Evolutionary conservation across 1,284 basidiomycete species (phyloP).

Genomic region (Earliella scabrosa): DNA sequence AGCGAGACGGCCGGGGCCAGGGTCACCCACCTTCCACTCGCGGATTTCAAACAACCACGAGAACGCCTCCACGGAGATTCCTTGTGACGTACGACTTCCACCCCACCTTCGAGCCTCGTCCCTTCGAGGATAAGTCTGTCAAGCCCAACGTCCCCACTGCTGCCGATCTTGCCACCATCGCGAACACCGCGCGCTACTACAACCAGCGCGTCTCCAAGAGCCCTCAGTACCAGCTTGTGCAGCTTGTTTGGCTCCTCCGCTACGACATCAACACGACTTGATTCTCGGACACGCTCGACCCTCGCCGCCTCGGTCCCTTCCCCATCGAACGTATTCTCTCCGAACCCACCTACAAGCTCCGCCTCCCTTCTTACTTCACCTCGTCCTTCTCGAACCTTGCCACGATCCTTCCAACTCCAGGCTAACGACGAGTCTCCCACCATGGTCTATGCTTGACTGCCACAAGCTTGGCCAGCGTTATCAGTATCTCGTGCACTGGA

Average conservation of each 20-base stretch:
- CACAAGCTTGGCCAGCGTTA: conserved; percentile 35
- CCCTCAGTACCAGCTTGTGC: conserved; percentile 35
- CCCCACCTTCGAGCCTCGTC: conserved; percentile 30
- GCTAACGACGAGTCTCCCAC: conserved; percentile 21
- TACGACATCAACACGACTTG: conserved; percentile 41
- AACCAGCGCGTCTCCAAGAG: conserved; percentile 24
- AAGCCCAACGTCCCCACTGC: too few species aligned
- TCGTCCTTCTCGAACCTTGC: conserved; percentile 43
- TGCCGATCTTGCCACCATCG: conserved; percentile 21
- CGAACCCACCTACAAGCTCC: conserved; percentile 34
- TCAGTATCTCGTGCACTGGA: conserved; percentile 37
- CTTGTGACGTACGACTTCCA: conserved; percentile 42
- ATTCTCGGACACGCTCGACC: conserved; percentile 45
- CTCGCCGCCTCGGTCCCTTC: conserved; percentile 43
- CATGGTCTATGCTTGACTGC: conserved; percentile 32
- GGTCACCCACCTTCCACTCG: conserved; percentile 44
- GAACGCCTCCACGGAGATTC: conserved; percentile 40
- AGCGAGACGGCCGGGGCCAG: conserved; percentile 54
- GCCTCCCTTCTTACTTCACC: conserved; percentile 40
- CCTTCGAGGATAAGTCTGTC: conserved; percentile 24
- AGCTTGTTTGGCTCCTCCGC: conserved; percentile 40
- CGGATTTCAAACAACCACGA: conserved; percentile 41
- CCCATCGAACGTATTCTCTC: conserved; percentile 30
- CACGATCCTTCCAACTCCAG: conserved; percentile 30
- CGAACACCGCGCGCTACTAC: conserved; percentile 33